Percentiles rank a stretch among this genome's conserved stretches.
These are phyloP conservation scores for Puccinia novopanici DNA, from an alignment of 1,284 basidiomycete genomes.

Conservation along the genomic window DNA sequence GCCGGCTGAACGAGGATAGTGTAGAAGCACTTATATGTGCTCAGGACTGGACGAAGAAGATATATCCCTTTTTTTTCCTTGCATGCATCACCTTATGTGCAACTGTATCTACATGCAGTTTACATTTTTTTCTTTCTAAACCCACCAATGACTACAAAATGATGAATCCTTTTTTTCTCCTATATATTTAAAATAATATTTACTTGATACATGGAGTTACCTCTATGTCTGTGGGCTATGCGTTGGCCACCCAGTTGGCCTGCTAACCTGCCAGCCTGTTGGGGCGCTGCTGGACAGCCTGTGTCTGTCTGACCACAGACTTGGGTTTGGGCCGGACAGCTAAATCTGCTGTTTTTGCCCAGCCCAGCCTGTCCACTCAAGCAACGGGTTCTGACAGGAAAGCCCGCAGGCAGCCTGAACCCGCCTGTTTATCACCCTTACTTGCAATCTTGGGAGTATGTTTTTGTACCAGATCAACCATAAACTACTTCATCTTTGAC, in stretches of 20 bases:
- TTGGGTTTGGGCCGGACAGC: conserved; percentile 3
- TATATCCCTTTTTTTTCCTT: background rate
- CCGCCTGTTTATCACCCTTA: too few relatives aligned
- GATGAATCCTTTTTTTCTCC: background rate
- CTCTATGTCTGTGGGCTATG: too few relatives aligned
- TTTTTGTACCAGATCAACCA: too few relatives aligned
- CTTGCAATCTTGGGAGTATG: too few relatives aligned
- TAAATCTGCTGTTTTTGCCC: background rate
- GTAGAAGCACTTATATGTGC: background rate
- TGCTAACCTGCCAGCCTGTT: background rate
- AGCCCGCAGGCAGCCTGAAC: background rate
- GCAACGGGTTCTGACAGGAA: background rate
- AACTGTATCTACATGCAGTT: too few relatives aligned
- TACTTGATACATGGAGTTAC: background rate
- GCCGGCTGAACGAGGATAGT: background rate
- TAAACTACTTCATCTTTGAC: too few relatives aligned
- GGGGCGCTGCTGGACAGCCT: too few relatives aligned
- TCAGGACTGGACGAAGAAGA: background rate
- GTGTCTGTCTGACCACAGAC: background rate
- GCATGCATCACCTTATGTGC: background rate
- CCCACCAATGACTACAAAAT: background rate
- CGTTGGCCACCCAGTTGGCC: background rate
- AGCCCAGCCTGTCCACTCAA: background rate
- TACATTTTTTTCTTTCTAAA: background rate
- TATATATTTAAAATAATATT: background rate